Percentiles rank a stretch among this genome's conserved stretches.
These are phyloP conservation scores for Vitis hybrid DNA, from an alignment of 177 flowering plant genomes.

Conservation along the genomic window DNA sequence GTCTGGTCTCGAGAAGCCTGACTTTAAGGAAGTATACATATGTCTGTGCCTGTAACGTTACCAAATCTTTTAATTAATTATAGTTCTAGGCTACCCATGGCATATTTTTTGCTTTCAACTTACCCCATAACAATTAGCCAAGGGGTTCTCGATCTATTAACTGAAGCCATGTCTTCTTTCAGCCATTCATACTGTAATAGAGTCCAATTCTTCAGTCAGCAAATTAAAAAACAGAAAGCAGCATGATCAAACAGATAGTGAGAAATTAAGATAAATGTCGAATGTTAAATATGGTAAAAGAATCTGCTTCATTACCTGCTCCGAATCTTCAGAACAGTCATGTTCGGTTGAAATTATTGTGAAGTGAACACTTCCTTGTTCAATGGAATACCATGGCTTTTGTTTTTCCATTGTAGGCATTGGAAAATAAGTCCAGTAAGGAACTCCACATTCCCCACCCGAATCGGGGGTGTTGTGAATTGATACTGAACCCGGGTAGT, in stretches of 20 bases:
- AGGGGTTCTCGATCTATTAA: conserved; percentile 74
- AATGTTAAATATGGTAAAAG: background rate
- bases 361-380: conserved; percentile 78
- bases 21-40: conserved; percentile 52
- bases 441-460: conserved; percentile 93
- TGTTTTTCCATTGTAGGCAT: conserved; percentile 79
- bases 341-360: conserved; percentile 89
- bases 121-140: conserved; percentile 88
- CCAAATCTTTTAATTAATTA: background rate
- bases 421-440: conserved; percentile 84
- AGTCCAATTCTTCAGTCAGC: too few species aligned
- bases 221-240: too few species aligned
- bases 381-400: conserved; percentile 94
- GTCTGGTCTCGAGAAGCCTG: background rate
- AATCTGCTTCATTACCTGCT: conserved; percentile 53
- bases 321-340: conserved; percentile 58
- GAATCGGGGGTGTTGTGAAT: conserved; percentile 70
- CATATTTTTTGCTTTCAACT: conserved; percentile 3
- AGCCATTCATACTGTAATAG: conserved; percentile 71
- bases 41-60: conserved; percentile 72
- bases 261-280: background rate
- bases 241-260: background rate
- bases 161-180: conserved; percentile 63
- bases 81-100: too few species aligned
- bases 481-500: conserved; percentile 57